These are phyloP conservation scores for Stentor roeselii DNA, from an alignment of 73 alveolate genomes.

Conservation along the genomic window DNA sequence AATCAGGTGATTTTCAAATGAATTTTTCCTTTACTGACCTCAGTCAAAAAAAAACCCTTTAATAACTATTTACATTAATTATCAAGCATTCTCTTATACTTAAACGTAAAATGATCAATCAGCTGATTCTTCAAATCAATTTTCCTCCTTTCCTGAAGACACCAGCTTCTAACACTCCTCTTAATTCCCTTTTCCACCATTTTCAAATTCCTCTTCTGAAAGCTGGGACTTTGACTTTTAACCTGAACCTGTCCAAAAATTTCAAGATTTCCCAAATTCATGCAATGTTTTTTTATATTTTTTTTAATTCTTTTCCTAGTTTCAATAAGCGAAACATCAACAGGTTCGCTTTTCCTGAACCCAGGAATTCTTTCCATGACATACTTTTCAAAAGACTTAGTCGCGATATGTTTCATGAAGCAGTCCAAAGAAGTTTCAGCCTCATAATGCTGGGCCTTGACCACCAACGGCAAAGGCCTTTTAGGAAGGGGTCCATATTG, in stretches of 20 bases:
- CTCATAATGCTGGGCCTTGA: conserved; percentile 4
- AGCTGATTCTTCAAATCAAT: neutral
- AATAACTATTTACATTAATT: no score
- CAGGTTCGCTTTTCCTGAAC: neutral
- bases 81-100: neutral
- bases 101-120: conserved; percentile 23
- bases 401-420: conserved; percentile 17
- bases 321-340: neutral
- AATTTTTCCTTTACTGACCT: no score
- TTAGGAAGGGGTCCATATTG: neutral
- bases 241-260: conserved; percentile 1
- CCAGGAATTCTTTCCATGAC: neutral
- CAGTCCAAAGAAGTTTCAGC: conserved; percentile 23
- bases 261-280: neutral
- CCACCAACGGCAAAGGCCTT: conserved; percentile 4
- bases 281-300: neutral
- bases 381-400: conserved; percentile 6
- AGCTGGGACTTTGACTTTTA: neutral
- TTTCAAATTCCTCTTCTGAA: neutral
- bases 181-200: neutral
- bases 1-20: no score
- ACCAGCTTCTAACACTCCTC: conserved; percentile 10
- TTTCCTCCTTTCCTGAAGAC: neutral
- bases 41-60: no score
- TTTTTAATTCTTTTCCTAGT: neutral